Conservation (phyloP, 768 basidiomycete species). For the Boletus rubropictus region DNA sequence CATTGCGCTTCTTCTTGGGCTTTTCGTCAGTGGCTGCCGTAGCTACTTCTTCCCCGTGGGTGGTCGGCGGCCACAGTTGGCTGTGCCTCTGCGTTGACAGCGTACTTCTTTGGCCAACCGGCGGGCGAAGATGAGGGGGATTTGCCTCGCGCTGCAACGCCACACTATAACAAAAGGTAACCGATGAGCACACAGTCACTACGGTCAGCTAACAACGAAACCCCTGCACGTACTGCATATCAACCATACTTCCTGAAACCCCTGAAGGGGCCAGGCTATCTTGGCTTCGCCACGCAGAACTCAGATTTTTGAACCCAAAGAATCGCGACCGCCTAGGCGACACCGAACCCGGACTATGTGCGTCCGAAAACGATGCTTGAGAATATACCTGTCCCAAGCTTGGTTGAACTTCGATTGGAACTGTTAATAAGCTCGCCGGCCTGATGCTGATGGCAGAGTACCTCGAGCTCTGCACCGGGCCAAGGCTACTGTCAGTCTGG, state of each 20-base stretch:
- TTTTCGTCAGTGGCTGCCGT: conserved; percentile 36
- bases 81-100: conserved; percentile 39
- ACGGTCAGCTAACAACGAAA: conserved; percentile 1
- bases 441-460: conserved; percentile 52
- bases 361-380: conserved; percentile 76
- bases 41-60: conserved; percentile 30
- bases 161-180: conserved; percentile 42
- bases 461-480: conserved; percentile 52
- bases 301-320: conserved; percentile 70
- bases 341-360: conserved; percentile 62
- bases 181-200: conserved; percentile 5
- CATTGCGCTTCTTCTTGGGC: conserved; percentile 73
- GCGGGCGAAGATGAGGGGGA: conserved; percentile 27
- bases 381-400: conserved; percentile 66
- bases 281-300: conserved; percentile 69
- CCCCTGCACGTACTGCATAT: conserved; percentile 73
- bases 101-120: conserved; percentile 32
- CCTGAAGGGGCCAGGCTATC: conserved; percentile 80
- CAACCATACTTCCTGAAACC: conserved; percentile 82
- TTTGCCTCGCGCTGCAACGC: conserved; percentile 67
- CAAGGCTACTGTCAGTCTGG: conserved; percentile 53
- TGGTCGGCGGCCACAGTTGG: conserved; percentile 46
- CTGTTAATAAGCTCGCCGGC: conserved; percentile 57
- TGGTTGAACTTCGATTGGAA: conserved; percentile 49
- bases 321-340: conserved; percentile 70